phyloP scores from a whole-genome alignment of 495 filamentous ascomycete genomes.

The Aspergillus saccharolyticus region DNA sequence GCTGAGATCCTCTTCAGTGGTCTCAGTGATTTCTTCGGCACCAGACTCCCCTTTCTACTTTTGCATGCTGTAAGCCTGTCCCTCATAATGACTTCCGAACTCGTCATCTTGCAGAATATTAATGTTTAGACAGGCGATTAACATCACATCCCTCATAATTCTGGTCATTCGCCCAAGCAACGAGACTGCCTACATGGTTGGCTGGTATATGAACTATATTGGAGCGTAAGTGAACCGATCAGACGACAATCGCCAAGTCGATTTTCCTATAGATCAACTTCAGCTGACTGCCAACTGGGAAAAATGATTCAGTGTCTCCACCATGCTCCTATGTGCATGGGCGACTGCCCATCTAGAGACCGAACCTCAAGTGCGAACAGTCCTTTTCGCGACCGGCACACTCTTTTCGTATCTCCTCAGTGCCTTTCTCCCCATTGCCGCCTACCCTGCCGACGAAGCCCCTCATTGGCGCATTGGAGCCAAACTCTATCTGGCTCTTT shows the following conservation, averaged over 20 bases:
- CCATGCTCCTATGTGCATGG: slow-evolving; percentile 18
- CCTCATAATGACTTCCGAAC: not conserved
- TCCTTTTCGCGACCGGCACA: slow-evolving; percentile 17
- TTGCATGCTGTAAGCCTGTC: slow-evolving; percentile 9
- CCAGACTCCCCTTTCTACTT: slow-evolving; percentile 13
- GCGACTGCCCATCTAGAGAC: slow-evolving; percentile 16
- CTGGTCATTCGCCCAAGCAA: slow-evolving; percentile 9
- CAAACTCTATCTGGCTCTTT: slow-evolving; percentile 13
- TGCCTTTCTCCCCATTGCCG: slow-evolving; percentile 15
- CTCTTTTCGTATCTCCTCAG: slow-evolving; percentile 15
- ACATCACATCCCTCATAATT: slow-evolving; percentile 13
- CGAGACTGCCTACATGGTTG: slow-evolving; percentile 12
- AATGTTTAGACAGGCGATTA: slow-evolving; percentile 3
- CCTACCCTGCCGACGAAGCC: slow-evolving; percentile 11
- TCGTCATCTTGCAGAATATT: not conserved
- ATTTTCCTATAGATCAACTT: not conserved
- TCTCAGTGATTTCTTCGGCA: slow-evolving; percentile 13
- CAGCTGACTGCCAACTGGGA: not conserved
- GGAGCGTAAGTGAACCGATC: slow-evolving; percentile 12
- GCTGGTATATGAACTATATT: slow-evolving; percentile 15
- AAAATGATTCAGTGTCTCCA: slow-evolving; percentile 11
- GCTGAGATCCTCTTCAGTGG: slow-evolving; percentile 16
- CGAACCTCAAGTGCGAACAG: slow-evolving; percentile 15
- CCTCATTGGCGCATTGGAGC: slow-evolving; percentile 17
- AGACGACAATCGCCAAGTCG: too few relatives aligned